phyloP scores from a whole-genome alignment of 208 protist species.

The Leishmania amazonensis region DNA sequence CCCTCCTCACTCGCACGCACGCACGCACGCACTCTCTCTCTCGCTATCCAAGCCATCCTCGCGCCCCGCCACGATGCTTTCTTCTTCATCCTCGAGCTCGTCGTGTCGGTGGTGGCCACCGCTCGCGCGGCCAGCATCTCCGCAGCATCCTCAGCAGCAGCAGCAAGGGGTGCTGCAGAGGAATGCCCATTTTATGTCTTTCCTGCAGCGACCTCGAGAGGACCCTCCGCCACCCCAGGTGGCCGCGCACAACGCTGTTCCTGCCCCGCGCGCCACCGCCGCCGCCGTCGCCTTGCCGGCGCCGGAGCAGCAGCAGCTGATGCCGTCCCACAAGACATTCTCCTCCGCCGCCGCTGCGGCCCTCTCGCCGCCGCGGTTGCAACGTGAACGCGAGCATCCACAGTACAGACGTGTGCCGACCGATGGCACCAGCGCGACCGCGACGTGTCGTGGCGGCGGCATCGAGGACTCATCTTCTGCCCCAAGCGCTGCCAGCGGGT shows the following conservation, averaged over 20 bases:
- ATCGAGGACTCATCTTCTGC: background rate
- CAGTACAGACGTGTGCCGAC: background rate
- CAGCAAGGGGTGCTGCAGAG: background rate
- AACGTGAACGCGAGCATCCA: background rate
- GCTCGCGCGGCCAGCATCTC: background rate
- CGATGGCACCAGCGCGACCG: background rate
- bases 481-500: background rate
- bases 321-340: background rate
- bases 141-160: background rate
- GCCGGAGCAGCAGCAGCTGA: background rate
- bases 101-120: background rate
- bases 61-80: constrained; percentile 1
- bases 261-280: background rate
- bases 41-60: constrained; percentile 15
- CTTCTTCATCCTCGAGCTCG: constrained; percentile 12
- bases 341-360: background rate
- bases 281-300: background rate
- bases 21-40: constrained; percentile 9
- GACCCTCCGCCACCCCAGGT: background rate
- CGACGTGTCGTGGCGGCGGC: background rate
- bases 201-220: background rate
- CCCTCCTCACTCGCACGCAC: background rate
- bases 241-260: background rate
- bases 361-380: background rate
- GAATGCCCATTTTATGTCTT: background rate